Evolutionary conservation across 2,329 filamentous ascomycete genomes (phyloP).

Genomic region (Xylariaceae sp.): DNA sequence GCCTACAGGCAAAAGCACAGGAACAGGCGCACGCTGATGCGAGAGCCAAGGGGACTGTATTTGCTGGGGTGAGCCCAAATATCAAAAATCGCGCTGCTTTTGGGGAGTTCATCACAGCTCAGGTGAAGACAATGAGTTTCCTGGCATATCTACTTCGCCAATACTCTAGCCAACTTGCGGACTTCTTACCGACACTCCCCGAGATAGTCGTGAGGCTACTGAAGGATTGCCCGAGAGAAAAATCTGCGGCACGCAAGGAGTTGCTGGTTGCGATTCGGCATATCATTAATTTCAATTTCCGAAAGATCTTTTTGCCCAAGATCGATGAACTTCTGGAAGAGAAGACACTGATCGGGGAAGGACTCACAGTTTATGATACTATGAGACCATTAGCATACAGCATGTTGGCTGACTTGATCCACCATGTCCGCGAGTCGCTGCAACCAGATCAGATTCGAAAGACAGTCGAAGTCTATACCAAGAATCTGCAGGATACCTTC

Average conservation of each 20-base stretch:
- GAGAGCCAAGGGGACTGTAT: conserved; percentile 75
- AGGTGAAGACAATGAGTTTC: conserved; percentile 99
- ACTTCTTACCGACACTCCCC: conserved; percentile 84
- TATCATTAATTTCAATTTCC: conserved; percentile 98
- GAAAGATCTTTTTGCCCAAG: conserved; percentile 90
- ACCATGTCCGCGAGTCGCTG: conserved; percentile 91
- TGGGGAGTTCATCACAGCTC: conserved; percentile 95
- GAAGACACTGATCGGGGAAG: conserved; percentile 91
- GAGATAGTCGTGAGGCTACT: conserved; percentile 88
- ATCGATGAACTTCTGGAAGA: conserved; percentile 96
- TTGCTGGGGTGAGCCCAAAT: conserved; percentile 88
- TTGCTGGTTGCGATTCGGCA: conserved; percentile 94
- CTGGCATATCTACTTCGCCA: conserved; percentile 88
- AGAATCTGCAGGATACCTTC: conserved; percentile 92
- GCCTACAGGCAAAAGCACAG: conserved; percentile 89
- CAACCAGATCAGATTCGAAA: conserved; percentile 89
- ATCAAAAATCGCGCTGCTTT: conserved; percentile 95
- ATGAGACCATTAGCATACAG: conserved; percentile 96
- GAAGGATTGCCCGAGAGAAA: conserved; percentile 92
- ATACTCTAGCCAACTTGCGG: conserved; percentile 82
- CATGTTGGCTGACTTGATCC: conserved; percentile 97
- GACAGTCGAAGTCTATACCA: conserved; percentile 96
- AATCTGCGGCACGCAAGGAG: conserved; percentile 91
- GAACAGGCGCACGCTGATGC: conserved; percentile 89
- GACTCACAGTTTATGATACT: conserved; percentile 93